phyloP scores from a whole-genome alignment of 495 filamentous ascomycete genomes.

The Polyplosphaeria fusca region DNA sequence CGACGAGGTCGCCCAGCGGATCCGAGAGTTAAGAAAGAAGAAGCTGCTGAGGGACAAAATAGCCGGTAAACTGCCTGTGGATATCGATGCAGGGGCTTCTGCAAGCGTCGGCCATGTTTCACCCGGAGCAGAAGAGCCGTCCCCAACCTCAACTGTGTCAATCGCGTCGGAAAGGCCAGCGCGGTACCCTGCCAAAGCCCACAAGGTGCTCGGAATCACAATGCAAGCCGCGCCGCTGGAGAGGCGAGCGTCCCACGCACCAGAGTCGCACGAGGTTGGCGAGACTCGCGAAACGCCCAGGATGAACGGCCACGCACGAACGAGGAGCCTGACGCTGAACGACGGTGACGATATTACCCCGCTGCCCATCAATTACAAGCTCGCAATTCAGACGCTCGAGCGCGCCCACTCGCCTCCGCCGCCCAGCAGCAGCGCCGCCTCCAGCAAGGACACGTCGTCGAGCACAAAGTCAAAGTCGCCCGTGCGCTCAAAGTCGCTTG shows the following conservation, averaged over 20 bases:
- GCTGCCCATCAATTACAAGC: conserved; percentile 36
- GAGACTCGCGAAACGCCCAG: conserved; percentile 15
- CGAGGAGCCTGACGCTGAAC: conserved; percentile 29
- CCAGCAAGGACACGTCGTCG: conserved; percentile 18
- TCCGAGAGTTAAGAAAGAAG: conserved; percentile 26
- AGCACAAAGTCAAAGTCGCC: conserved; percentile 12
- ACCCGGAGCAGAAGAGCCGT: conserved; percentile 25
- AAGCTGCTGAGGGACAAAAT: conserved; percentile 33
- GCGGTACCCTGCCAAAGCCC: conserved; percentile 38
- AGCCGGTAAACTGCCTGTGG: conserved; percentile 33
- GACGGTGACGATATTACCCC: conserved; percentile 34
- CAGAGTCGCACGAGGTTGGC: conserved; percentile 9
- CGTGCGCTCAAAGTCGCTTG: conserved; percentile 19
- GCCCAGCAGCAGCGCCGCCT: conserved; percentile 22
- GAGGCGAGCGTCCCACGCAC: conserved; percentile 17
- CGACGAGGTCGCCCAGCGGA: conserved; percentile 30
- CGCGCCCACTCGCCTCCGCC: neutral
- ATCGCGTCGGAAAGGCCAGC: conserved; percentile 31
- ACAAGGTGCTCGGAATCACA: conserved; percentile 38
- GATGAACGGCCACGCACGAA: conserved; percentile 8
- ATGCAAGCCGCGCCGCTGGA: conserved; percentile 20
- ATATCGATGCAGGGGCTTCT: conserved; percentile 32
- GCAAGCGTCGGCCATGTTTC: conserved; percentile 26
- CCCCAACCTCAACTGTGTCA: conserved; percentile 36
- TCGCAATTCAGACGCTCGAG: conserved; percentile 32